Percentiles rank a stretch among this genome's conserved stretches.
Conservation (phyloP, 768 basidiomycete genomes). For the Rhodotorula diobovata region DNA sequence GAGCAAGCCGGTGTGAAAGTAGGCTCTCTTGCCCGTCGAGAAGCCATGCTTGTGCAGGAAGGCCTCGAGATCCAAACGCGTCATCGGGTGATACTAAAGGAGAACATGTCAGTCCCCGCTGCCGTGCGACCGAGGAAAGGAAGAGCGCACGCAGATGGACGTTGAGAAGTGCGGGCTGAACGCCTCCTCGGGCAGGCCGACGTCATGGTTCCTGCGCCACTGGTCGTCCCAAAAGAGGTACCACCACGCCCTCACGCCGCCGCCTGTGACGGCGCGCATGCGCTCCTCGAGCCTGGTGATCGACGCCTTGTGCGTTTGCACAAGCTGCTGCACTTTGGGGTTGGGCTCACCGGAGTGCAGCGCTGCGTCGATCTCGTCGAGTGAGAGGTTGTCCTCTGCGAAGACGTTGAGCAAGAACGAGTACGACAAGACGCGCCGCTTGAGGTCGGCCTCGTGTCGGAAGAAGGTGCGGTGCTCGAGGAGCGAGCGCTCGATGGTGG, state of each 20-base stretch:
- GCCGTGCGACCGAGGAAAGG: not conserved
- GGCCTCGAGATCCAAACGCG: slow-evolving; percentile 59
- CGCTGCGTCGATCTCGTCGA: slow-evolving; percentile 47
- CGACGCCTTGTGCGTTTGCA: slow-evolving; percentile 52
- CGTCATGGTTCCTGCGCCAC: slow-evolving; percentile 58
- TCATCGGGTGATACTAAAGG: slow-evolving; percentile 52
- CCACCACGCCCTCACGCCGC: slow-evolving; percentile 65
- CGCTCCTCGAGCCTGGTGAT: slow-evolving; percentile 58
- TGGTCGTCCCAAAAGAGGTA: slow-evolving; percentile 66
- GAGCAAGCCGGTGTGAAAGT: slow-evolving; percentile 50
- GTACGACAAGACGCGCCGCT: slow-evolving; percentile 59
- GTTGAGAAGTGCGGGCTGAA: slow-evolving; percentile 69
- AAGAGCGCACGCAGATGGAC: slow-evolving; percentile 61
- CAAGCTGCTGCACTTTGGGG: slow-evolving; percentile 56
- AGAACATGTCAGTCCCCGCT: not conserved
- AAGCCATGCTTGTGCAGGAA: slow-evolving; percentile 64
- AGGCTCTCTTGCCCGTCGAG: slow-evolving; percentile 47
- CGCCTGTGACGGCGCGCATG: slow-evolving; percentile 53
- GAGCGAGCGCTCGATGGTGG: slow-evolving; percentile 53
- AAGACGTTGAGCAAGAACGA: slow-evolving; percentile 62
- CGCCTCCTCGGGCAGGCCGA: slow-evolving; percentile 52
- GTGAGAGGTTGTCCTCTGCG: slow-evolving; percentile 54
- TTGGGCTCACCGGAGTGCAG: slow-evolving; percentile 56
- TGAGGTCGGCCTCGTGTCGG: slow-evolving; percentile 55
- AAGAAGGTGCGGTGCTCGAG: slow-evolving; percentile 56